Evolutionary conservation across 148 eudicot genomes (phyloP).

Genomic region (Vaccinium darrowii): DNA sequence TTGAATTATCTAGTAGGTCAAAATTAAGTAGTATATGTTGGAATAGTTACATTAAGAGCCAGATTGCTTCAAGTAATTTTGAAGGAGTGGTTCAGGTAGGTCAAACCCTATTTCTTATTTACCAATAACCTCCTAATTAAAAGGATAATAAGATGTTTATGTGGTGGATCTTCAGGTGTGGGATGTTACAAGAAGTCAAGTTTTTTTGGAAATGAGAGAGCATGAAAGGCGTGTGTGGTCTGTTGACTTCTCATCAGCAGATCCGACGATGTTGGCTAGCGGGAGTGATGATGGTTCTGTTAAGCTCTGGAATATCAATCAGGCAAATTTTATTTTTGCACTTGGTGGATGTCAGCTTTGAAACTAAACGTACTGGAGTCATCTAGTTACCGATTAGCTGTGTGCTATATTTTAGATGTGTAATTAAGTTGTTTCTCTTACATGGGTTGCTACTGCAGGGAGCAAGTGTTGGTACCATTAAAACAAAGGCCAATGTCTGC

Average conservation of each 20-base stretch:
- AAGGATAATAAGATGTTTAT: not conserved
- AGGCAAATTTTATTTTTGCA: constrained; percentile 95
- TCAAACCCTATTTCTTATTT: not conserved
- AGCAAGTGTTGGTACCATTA: constrained; percentile 79
- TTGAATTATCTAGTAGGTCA: constrained; percentile 80
- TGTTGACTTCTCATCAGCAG: constrained; percentile 80
- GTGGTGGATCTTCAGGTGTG: constrained; percentile 56
- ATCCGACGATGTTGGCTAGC: constrained; percentile 94
- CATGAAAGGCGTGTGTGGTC: constrained; percentile 95
- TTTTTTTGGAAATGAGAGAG: constrained; percentile 83
- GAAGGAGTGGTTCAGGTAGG: constrained; percentile 94
- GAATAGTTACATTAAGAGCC: constrained; percentile 96
- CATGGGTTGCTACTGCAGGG: constrained; percentile 77
- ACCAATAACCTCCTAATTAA: not conserved
- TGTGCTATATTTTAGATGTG: constrained; percentile 31
- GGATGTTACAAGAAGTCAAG: constrained; percentile 89
- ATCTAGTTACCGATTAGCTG: constrained; percentile 40
- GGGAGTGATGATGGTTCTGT: constrained; percentile 98
- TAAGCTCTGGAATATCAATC: constrained; percentile 99
- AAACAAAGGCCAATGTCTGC: constrained; percentile 92
- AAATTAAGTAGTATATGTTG: constrained; percentile 97
- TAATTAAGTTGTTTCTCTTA: constrained; percentile 55
- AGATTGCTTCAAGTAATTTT: constrained; percentile 95
- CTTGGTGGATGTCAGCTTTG: constrained; percentile 94
- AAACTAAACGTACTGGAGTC: constrained; percentile 83